These are phyloP conservation scores for Pseudozyma sp. DNA, from an alignment of 1,284 basidiomycete genomes.

Conservation along the genomic window DNA sequence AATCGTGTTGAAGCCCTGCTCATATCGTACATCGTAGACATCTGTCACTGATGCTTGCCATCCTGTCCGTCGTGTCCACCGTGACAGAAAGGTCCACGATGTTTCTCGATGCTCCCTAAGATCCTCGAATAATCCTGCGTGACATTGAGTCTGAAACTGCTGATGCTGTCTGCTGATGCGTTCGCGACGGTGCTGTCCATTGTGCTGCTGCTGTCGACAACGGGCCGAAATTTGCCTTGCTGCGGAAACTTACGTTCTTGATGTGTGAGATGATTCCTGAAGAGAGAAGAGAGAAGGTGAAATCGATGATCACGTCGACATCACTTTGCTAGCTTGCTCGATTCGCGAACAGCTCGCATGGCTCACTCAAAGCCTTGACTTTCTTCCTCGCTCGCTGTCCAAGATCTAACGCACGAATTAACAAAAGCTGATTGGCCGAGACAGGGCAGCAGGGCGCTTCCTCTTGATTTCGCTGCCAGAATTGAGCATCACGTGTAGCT, in stretches of 20 bases:
- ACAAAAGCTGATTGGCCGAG: background rate
- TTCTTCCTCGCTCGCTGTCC: constrained; percentile 6
- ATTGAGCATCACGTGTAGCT: constrained; percentile 6
- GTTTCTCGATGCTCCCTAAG: too few species aligned
- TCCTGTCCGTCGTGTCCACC: too few species aligned
- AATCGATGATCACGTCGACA: constrained; percentile 12
- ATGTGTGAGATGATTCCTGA: constrained; percentile 35
- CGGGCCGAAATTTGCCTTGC: background rate
- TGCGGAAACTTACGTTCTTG: constrained; percentile 46
- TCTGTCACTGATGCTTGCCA: too few species aligned
- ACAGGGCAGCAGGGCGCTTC: constrained; percentile 5
- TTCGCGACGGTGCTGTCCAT: background rate
- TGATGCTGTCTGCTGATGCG: constrained; percentile 2
- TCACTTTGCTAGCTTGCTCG: constrained; percentile 3
- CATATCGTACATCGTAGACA: too few species aligned
- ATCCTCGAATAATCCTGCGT: too few species aligned
- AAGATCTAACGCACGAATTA: background rate
- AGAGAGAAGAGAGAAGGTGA: constrained; percentile 7
- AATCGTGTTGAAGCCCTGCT: too few species aligned
- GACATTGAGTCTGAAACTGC: background rate
- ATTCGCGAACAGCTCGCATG: constrained; percentile 1
- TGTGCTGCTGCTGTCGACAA: background rate
- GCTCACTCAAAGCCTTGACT: too few species aligned
- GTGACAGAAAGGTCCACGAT: too few species aligned
- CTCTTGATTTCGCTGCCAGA: background rate